Evolutionary conservation across 2,329 filamentous ascomycete species (phyloP).

Genomic region (Aspergillus fumigatiaffinis): DNA sequence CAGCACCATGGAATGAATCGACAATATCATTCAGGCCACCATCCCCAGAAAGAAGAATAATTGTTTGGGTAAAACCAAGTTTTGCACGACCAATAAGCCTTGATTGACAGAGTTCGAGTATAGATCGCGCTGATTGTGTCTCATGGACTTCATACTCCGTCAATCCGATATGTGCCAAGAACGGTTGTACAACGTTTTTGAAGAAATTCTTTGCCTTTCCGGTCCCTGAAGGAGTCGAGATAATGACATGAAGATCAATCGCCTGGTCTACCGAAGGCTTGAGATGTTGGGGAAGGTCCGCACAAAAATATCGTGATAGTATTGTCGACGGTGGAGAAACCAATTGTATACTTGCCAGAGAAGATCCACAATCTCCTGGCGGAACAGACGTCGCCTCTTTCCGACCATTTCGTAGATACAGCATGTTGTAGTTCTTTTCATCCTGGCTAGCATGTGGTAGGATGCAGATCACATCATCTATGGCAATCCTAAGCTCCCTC

Average conservation of each 20-base stretch:
- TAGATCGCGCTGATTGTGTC: conserved; percentile 61
- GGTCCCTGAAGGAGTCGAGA: conserved; percentile 65
- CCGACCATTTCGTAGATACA: conserved; percentile 18
- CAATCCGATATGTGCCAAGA: conserved; percentile 50
- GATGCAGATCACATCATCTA: conserved; percentile 24
- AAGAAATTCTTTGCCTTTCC: conserved; percentile 56
- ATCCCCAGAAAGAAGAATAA: conserved; percentile 82
- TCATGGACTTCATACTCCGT: conserved; percentile 52
- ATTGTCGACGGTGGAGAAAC: conserved; percentile 12
- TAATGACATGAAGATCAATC: conserved; percentile 53
- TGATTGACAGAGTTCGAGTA: conserved; percentile 59
- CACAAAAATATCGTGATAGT: conserved; percentile 13
- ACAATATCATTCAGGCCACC: conserved; percentile 80
- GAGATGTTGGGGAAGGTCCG: conserved; percentile 21
- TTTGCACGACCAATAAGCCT: conserved; percentile 50
- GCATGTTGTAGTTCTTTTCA: conserved; percentile 13
- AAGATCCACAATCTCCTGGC: background rate
- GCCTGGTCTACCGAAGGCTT: background rate
- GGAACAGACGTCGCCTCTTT: background rate
- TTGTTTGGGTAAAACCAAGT: conserved; percentile 49
- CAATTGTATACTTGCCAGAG: conserved; percentile 16
- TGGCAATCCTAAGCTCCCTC: conserved; percentile 12
- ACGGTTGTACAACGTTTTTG: conserved; percentile 51
- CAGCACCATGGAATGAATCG: conserved; percentile 54
- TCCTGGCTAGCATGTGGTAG: conserved; percentile 7